Base-by-base conservation (phyloP, 345 rosid species). In the Citrus sp. region DNA sequence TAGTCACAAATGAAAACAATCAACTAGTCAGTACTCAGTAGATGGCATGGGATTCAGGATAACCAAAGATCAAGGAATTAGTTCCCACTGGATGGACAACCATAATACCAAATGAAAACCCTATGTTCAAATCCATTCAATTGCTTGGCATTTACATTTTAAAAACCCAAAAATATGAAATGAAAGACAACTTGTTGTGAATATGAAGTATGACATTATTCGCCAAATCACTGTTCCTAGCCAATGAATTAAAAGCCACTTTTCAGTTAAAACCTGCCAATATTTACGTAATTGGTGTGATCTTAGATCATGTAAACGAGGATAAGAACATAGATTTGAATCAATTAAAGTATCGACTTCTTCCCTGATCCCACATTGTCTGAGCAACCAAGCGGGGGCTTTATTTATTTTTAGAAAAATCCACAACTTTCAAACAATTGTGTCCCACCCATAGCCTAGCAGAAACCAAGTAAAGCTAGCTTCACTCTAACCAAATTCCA, bases 11-110 rank as follows among this genome's bases (percentile, higher is more conserved):
- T 9, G 56, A 21, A 32, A 22, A 77, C 19, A 68, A 73, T 22
- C 19, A 28, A 65, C 67, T 46, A 76, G 70, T 74, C 66, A 59
- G 49, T 58, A 60, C 61, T 70, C 66, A 59, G 58, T 64, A 60
- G 61, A 28, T 18, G 28, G 68, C 32, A 56, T 25, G 25, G 37
- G 32, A 37, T 37, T 34, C 28, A 28, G 19, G 51, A 14, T 67
- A 25, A 35, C 1, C 24, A 35, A 0, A 67, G 49, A 76, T 54
- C 38, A 49, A 40, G 14, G 7, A 10, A 65, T 19, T 34, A 49
- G 27, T n/a, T 22, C 10, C 27, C 66, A 24, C 4, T 34, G 51
- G 62, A 54, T 18, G 67, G 25, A 13, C 34, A 5, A 38, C 21
- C 18, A 46, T 46, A 46, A 46, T 1, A 46, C 51, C 37, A 40